Evolutionary conservation across 352 stramenopile species (phyloP).

Genomic region (Phytopythium litorale): DNA sequence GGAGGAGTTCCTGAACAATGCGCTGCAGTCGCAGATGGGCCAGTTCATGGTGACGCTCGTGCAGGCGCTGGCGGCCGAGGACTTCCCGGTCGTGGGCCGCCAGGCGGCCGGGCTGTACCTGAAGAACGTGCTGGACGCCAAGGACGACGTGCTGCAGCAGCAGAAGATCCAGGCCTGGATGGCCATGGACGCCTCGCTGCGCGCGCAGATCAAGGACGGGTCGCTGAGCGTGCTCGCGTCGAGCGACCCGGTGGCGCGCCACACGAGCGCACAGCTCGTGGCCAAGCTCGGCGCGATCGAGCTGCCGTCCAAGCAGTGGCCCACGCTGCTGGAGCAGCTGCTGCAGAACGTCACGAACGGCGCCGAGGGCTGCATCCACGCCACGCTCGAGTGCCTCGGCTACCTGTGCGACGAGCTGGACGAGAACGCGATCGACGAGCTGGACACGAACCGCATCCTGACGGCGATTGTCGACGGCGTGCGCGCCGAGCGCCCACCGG

Average conservation of each 20-base stretch:
- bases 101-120: constrained; percentile 81
- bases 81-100: constrained; percentile 72
- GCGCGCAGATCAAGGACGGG: constrained; percentile 75
- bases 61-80: constrained; percentile 67
- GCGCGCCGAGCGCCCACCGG: constrained; percentile 69
- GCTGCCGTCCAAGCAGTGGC: constrained; percentile 93
- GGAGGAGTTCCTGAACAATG: constrained; percentile 81
- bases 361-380: constrained; percentile 89
- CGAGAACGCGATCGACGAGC: constrained; percentile 64
- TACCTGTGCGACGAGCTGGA: constrained; percentile 84
- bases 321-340: constrained; percentile 88
- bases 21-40: constrained; percentile 73
- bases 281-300: constrained; percentile 94
- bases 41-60: constrained; percentile 85
- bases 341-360: constrained; percentile 91
- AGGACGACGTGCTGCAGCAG: constrained; percentile 76
- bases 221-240: constrained; percentile 62
- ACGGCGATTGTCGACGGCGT: constrained; percentile 98
- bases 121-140: constrained; percentile 86
- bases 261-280: constrained; percentile 90
- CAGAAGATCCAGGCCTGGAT: constrained; percentile 81
- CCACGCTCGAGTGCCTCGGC: constrained; percentile 80
- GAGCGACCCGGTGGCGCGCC: constrained; percentile 56
- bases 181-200: constrained; percentile 62
- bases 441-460: constrained; percentile 95